phyloP scores from a whole-genome alignment of 2,329 filamentous ascomycete species.

The Fusarium miscanthi region DNA sequence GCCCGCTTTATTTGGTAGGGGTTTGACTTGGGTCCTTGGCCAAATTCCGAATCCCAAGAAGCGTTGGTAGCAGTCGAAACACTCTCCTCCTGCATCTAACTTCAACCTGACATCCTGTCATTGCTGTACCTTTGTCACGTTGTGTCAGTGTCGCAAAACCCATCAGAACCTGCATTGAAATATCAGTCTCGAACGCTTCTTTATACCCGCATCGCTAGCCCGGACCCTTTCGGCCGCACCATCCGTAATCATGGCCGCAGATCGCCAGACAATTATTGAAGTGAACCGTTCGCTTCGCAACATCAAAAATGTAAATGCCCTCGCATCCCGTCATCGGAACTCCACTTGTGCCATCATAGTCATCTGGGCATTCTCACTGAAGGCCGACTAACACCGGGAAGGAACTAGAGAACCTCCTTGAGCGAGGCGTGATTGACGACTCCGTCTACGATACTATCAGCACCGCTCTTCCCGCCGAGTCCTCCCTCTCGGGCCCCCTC shows the following conservation, averaged over 20 bases:
- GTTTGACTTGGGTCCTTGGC: constrained; percentile 8
- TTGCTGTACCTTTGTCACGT: constrained; percentile 8
- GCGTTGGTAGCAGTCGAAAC: constrained; percentile 6
- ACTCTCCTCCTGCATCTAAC: constrained; percentile 25
- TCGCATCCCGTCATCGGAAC: not conserved
- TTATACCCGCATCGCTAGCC: not conserved
- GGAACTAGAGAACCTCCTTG: constrained; percentile 92
- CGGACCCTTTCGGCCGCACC: constrained; percentile 18
- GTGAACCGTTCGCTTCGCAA: constrained; percentile 87
- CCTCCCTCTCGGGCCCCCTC: constrained; percentile 64
- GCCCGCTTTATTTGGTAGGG: constrained; percentile 38
- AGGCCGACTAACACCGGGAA: constrained; percentile 51
- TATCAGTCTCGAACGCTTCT: not conserved
- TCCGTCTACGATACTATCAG: constrained; percentile 80
- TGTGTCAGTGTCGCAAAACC: not conserved
- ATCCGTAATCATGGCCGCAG: constrained; percentile 56
- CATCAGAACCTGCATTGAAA: not conserved
- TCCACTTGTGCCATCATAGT: not conserved
- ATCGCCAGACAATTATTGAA: constrained; percentile 71
- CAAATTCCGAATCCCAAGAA: constrained; percentile 9
- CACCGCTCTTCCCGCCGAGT: constrained; percentile 78
- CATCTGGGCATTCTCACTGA: not conserved
- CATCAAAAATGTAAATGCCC: constrained; percentile 78
- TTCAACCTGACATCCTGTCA: constrained; percentile 14
- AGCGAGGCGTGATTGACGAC: constrained; percentile 81